Base-by-base conservation (phyloP, 176 grass and related monocot genomes). In the Eragrostis curvula region DNA sequence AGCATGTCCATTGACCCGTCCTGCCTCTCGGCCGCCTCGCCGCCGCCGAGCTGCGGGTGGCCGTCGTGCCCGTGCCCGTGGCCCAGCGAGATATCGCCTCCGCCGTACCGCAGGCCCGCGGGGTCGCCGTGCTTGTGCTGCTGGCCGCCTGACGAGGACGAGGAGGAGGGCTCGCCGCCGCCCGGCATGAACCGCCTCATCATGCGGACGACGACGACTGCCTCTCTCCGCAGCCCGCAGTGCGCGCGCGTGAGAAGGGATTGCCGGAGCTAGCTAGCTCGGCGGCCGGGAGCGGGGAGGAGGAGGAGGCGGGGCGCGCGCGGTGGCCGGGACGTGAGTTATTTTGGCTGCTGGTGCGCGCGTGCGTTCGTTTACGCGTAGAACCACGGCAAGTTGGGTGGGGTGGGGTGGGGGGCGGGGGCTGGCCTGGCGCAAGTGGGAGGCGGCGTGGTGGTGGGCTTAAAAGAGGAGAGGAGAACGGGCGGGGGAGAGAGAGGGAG, bases 111-210 rank as follows among this genome's bases (percentile, higher is more conserved):
- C 75, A 70, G 59, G 3, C 71, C 77, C 2, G 25, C 74, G 6
- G 62, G 53, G 51, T 80, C 70, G 24, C 76, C 82, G 70, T 30
- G 81, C 70, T 25, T 74, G 24, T 66, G 77, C 27, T 63, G 62
- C 29, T 18, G 44, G 47, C n/a, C 78, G 64, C 79, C 56, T 40
- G 89, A 67, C n/a, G 75, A 81, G 5, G 89, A 81, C 0, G 90
- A 94, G 0, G 87, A 92, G 7, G 91, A 79, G 1, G 86, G 78
- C 84, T 91, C 86, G 27, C 61, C 75, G 25, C 52, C 74, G 12
- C 46, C 82, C 21, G 91, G 84, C 75, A 94, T 71, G 81, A 92
- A 89, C 51, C 90, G 70, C 41, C 90, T 87, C 86, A 89, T 85
- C 11, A 24, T 9, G 32, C 32, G 32, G 32, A 36, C 32, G 32